These are phyloP conservation scores for Bretziella fagacearum DNA, from an alignment of 2,329 filamentous ascomycete species.

Conservation along the genomic window DNA sequence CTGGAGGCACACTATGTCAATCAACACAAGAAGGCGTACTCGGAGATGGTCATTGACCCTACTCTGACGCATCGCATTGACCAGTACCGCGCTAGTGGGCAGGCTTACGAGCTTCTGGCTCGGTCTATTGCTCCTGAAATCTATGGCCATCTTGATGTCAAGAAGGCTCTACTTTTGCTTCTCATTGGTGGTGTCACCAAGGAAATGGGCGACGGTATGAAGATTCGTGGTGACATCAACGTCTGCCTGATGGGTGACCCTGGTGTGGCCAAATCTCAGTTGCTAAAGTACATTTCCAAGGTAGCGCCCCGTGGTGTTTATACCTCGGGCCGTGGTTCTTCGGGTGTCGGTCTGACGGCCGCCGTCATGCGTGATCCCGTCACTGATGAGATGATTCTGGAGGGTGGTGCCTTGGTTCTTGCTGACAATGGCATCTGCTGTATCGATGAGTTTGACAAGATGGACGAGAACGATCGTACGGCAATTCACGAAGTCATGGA, in stretches of 20 bases:
- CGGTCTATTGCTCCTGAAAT: slow-evolving; percentile 97
- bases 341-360: slow-evolving; percentile 65
- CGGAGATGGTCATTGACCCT: slow-evolving; percentile 72
- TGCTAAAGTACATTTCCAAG: slow-evolving; percentile 97
- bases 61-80: slow-evolving; percentile 70
- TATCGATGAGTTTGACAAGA: slow-evolving; percentile 80
- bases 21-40: slow-evolving; percentile 97
- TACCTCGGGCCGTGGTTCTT: slow-evolving; percentile 65
- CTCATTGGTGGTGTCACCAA: slow-evolving; percentile 94
- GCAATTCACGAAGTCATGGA: slow-evolving; percentile 83
- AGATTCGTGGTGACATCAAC: slow-evolving; percentile 97
- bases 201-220: slow-evolving; percentile 95
- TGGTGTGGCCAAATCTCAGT: slow-evolving; percentile 96
- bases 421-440: slow-evolving; percentile 75
- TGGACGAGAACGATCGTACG: slow-evolving; percentile 69
- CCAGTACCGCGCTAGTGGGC: slow-evolving; percentile 66
- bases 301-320: slow-evolving; percentile 86
- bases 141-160: slow-evolving; percentile 89
- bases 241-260: slow-evolving; percentile 98
- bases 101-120: slow-evolving; percentile 88
- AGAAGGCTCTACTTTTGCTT: slow-evolving; percentile 89
- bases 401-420: slow-evolving; percentile 62
- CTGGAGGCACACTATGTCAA: slow-evolving; percentile 83
- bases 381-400: slow-evolving; percentile 70
- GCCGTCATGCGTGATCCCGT: slow-evolving; percentile 73